Conservation (phyloP, 2,329 filamentous ascomycete genomes). For the Fusarium sp. region DNA sequence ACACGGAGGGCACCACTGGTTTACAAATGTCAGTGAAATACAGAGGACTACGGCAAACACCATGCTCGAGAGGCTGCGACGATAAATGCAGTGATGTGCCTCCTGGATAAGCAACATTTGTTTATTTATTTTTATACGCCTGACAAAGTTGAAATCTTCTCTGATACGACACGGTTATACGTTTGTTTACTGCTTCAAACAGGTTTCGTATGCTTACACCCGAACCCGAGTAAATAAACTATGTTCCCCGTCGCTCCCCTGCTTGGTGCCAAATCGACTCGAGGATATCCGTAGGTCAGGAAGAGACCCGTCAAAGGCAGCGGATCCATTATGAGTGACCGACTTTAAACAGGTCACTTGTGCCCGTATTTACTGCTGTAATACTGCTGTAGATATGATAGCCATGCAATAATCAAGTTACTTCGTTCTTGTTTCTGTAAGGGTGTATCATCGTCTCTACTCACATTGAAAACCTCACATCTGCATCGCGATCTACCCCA, state of each 20-base stretch:
- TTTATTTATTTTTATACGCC: not conserved
- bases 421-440: not conserved
- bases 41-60: not conserved
- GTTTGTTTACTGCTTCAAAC: slow-evolving; percentile 23
- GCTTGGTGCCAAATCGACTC: slow-evolving; percentile 14
- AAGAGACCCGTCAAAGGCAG: slow-evolving; percentile 29
- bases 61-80: not conserved
- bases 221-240: slow-evolving; percentile 8
- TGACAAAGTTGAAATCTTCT: not conserved
- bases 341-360: slow-evolving; percentile 26
- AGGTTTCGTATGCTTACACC: slow-evolving; percentile 27
- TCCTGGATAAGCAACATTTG: too few relatives aligned
- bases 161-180: not conserved
- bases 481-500: slow-evolving; percentile 14
- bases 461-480: not conserved
- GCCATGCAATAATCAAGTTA: not conserved
- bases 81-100: not conserved
- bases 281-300: slow-evolving; percentile 22
- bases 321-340: slow-evolving; percentile 42
- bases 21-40: too few relatives aligned
- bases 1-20: too few relatives aligned
- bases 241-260: slow-evolving; percentile 17
- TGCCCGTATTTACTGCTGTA: not conserved
- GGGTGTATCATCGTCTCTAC: not conserved
- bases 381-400: too few relatives aligned